Evolutionary conservation across 441 rosid species (phyloP), one percentile per base, ranked within the genome.

Genomic region (Corymbia calophylla): DNA sequence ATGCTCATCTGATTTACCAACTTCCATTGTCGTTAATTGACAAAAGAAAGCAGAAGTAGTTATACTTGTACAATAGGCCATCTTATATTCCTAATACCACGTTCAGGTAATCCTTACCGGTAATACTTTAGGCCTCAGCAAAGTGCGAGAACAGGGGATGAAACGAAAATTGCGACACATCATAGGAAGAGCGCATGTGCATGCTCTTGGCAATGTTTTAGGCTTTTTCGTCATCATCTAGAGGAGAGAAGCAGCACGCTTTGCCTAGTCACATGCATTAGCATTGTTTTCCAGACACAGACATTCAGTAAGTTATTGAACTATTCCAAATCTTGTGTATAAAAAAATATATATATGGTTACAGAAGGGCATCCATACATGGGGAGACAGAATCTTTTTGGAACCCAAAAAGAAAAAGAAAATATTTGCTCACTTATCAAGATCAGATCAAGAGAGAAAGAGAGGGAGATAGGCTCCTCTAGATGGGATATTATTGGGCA

Each of bases 391-490:
- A 55, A 77, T 73, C 88, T 86, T 86, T 77, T 77, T 77, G 84
- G n/a, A 84, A 81, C 58, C 51, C 73, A 82, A 48, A 55, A 70
- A 68, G 47, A 86, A 80, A 70, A 86, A 48, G 47, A 53, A 73
- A 60, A 91, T 58, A 87, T 56, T 51, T 86, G 54, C 92, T 89
- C 95, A 85, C 44, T 92, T 92, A 88, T 91, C 94, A 89, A 93
- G 94, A 93, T 64, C 92, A 90, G 93, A 94, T 93, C 95, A 89
- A 81, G 93, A 90, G 88, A 90, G 53, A n/a, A n/a, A 49, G 55
- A 80, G 62, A 62, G 58, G 77, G 77, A 35, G 87, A 73, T 49
- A 91, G 93, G 88, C 89, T 91, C 88, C 77, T 92, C 90, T 56
- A 62, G 93, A 91, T 92, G 89, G 87, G 92, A 77, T 89, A 92